Base-by-base conservation (phyloP, 164 flowering plant genomes). In the Magnolia changhungtana region DNA sequence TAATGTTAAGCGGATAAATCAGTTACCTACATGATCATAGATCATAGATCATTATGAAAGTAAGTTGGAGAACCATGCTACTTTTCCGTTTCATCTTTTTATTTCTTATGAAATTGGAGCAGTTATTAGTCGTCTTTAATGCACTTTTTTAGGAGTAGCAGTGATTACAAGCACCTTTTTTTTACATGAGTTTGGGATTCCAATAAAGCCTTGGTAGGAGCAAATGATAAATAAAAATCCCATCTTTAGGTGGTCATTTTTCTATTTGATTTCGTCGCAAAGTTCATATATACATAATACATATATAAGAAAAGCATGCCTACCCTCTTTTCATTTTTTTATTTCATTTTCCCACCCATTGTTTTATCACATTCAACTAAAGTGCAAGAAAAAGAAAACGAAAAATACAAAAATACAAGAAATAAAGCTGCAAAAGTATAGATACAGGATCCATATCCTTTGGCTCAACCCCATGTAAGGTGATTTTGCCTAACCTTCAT, bases 401-500 rank as follows among this genome's bases (percentile, higher is more conserved):
- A 16, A 29, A 16, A 67, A 69, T 7, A n/a, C 13, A 69, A 70
- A n/a, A 45, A 67, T 0, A 9, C 23, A 9, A 67, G 3, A 37
- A 69, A 70, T 45, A 70, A 70, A 70, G 72, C 72, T 70, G 72
- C 72, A 70, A 70, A 67, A 70, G 72, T 50, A 70, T 70, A 50
- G 52, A n/a, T 70, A 70, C 72, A 70, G 72, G 37, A 70, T 70
- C 72, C 45, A 45, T 29, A 2, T 49, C 45, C 55, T 70, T 70
- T 70, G 55, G 55, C 59, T 70, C 23, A 45, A 7, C 21, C 45
- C 52, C 58, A 70, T 49, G 71, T 68, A 50, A 52, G 50, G 7
- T 68, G 71, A 37, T 37, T 29, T 68, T 68, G 19, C n/a, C 21
- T 3, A 13, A 4, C 50, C 50, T 68, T 37, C 49, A 68, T 7